These are phyloP conservation scores for Brasenia schreberi DNA, from an alignment of 164 flowering plant species.

Conservation along the genomic window DNA sequence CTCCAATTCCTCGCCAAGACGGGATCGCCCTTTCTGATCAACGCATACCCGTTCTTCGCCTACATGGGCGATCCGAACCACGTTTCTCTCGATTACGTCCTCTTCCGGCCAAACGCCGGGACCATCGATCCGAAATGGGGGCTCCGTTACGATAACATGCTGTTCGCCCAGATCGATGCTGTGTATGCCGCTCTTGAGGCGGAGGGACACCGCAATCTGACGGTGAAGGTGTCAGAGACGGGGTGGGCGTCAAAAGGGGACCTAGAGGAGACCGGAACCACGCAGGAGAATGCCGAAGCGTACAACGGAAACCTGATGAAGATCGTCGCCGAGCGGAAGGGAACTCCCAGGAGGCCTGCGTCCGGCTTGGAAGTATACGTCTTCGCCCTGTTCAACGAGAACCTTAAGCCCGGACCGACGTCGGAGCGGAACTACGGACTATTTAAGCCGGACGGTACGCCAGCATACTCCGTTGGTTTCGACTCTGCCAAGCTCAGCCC, in stretches of 20 bases:
- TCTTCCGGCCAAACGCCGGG: slow-evolving; percentile 38
- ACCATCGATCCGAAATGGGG: slow-evolving; percentile 23
- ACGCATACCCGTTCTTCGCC: slow-evolving; percentile 75
- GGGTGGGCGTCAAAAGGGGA: slow-evolving; percentile 79
- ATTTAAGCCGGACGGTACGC: slow-evolving; percentile 56
- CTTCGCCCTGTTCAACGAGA: slow-evolving; percentile 61
- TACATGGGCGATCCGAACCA: slow-evolving; percentile 42
- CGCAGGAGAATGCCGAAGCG: slow-evolving; percentile 40
- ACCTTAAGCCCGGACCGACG: slow-evolving; percentile 56
- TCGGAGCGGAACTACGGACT: slow-evolving; percentile 71
- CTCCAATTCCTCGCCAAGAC: slow-evolving; percentile 16
- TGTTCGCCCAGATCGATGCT: slow-evolving; percentile 53
- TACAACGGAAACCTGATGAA: slow-evolving; percentile 49
- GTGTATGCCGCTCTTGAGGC: slow-evolving; percentile 34
- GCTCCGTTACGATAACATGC: slow-evolving; percentile 55
- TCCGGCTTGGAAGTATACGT: slow-evolving; percentile 30
- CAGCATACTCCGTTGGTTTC: slow-evolving; percentile 20
- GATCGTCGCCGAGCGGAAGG: slow-evolving; percentile 23
- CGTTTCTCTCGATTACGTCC: slow-evolving; percentile 32
- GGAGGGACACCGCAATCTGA: slow-evolving; percentile 23
- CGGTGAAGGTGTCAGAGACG: slow-evolving; percentile 44
- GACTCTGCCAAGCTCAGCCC: background rate
- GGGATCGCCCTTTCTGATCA: slow-evolving; percentile 19
- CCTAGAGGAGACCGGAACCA: slow-evolving; percentile 42
- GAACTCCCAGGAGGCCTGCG: slow-evolving; percentile 45